Evolutionary conservation across 2,329 filamentous ascomycete genomes (phyloP).

Genomic region (Aspergillus pseudoterreus): DNA sequence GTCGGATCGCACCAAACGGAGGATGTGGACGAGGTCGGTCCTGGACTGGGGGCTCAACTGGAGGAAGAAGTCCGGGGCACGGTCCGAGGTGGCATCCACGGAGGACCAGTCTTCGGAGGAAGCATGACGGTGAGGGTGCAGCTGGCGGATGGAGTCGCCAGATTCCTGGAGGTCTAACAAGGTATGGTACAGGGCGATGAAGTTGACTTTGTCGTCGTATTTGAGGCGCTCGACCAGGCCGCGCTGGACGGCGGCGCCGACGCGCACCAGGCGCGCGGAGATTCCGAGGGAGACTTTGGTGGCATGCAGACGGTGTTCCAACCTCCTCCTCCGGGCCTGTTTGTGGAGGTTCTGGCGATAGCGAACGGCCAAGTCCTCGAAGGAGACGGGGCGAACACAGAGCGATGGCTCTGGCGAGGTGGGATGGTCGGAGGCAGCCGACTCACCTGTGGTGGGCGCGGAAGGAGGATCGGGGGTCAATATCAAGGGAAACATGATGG

Average conservation of each 20-base stretch:
- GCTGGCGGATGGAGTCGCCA: slow-evolving; percentile 33
- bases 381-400: slow-evolving; percentile 27
- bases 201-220: slow-evolving; percentile 43
- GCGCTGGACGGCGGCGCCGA: slow-evolving; percentile 39
- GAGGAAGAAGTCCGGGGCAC: slow-evolving; percentile 43
- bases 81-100: slow-evolving; percentile 36
- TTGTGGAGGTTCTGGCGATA: slow-evolving; percentile 42
- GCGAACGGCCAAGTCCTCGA: slow-evolving; percentile 43
- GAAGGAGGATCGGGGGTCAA: slow-evolving; percentile 12
- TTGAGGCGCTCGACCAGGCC: slow-evolving; percentile 45
- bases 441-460: slow-evolving; percentile 32
- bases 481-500: slow-evolving; percentile 20
- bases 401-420: slow-evolving; percentile 8
- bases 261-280: slow-evolving; percentile 40
- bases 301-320: slow-evolving; percentile 38
- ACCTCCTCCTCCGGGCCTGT: slow-evolving; percentile 36
- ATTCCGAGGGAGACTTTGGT: slow-evolving; percentile 43
- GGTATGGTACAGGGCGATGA: slow-evolving; percentile 42
- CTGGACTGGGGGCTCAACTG: slow-evolving; percentile 73
- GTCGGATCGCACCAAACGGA: slow-evolving; percentile 79
- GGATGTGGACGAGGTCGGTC: slow-evolving; percentile 72
- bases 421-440: slow-evolving; percentile 28
- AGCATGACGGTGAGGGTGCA: slow-evolving; percentile 32
- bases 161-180: slow-evolving; percentile 43
- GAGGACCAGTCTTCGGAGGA: slow-evolving; percentile 27